phyloP scores from a whole-genome alignment of 371 early-diverging fungal species.

The Amoeboaphelidium occidentale region DNA sequence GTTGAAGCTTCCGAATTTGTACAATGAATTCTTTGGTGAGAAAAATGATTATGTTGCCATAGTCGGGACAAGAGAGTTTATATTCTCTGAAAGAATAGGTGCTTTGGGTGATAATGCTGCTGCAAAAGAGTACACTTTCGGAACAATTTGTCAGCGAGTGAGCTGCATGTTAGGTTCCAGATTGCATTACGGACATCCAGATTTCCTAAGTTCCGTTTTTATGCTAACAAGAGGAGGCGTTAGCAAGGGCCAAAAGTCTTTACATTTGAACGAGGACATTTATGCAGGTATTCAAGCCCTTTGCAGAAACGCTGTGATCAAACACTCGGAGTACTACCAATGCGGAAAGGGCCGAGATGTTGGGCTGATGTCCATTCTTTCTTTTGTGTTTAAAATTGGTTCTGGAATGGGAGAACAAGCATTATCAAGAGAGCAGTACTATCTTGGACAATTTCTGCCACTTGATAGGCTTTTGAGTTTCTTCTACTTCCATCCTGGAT shows the following conservation, averaged over 20 bases:
- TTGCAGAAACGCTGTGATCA: constrained; percentile 58
- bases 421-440: constrained; percentile 66
- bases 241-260: constrained; percentile 69
- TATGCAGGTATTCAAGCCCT: constrained; percentile 77
- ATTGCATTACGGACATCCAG: constrained; percentile 74
- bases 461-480: constrained; percentile 65
- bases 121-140: constrained; percentile 70
- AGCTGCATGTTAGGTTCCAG: constrained; percentile 30
- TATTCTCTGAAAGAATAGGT: constrained; percentile 68
- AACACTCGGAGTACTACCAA: constrained; percentile 73
- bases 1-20: constrained; percentile 57
- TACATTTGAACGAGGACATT: constrained; percentile 79
- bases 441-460: constrained; percentile 56
- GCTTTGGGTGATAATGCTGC: constrained; percentile 72
- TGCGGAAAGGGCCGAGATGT: constrained; percentile 81
- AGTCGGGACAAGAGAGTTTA: constrained; percentile 70
- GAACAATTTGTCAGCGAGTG: constrained; percentile 61
- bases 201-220: constrained; percentile 63
- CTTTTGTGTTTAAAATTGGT: constrained; percentile 71
- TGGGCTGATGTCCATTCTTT: constrained; percentile 43
- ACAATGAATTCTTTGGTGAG: constrained; percentile 67
- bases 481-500: constrained; percentile 69
- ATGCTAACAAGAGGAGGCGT: constrained; percentile 31
- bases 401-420: constrained; percentile 83
- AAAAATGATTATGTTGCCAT: constrained; percentile 55